Evolutionary conservation across 164 flowering plant genomes (phyloP), one percentile per base, ranked within the genome.

Genomic region (Vitis rotundifolia): DNA sequence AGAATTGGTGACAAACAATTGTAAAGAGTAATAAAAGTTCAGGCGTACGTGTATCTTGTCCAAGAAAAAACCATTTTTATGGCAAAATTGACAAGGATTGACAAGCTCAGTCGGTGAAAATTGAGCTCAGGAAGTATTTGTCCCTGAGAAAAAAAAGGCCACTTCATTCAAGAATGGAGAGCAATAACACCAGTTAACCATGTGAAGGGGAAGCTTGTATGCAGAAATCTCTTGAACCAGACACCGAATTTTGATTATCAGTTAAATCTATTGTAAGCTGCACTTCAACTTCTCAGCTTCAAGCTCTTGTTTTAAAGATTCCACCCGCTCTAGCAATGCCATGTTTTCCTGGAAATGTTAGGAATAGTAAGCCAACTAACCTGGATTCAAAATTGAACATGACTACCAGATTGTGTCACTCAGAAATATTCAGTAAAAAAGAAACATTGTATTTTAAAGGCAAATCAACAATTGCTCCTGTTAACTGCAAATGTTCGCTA

Each of bases 201-300:
- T 22, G 8, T 9, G 7, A 37, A 5, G 44, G 44, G 44, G 44
- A 37, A 37, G 44, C 44, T 37, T 5, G 44, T n/a, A 55, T 55
- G 18, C 19, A 15, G 57, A 63, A 16, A 18, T 16, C 12, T 57
- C 49, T 52, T 49, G 48, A 7, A 64, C 58, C 55, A 1, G 57
- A 56, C 49, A 64, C 57, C 65, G n/a, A 29, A 58, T 13, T 14
- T 44, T 37, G 60, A 50, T 29, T 60, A 18, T 49, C 53, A 18
- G 12, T 37, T 44, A 49, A 37, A 9, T 63, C 73, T 79, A 63
- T 49, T 18, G 63, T 63, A 68, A 66, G 52, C 60, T 83, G 80
- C 96, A 92, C 71, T 79, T 92, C 76, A 77, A 68, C 78, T 87
- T 88, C 75, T 72, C 82, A 48, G 77, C 71, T 57, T 85, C 86